These are phyloP conservation scores for Thielaviopsis euricoi DNA, from an alignment of 2,329 filamentous ascomycete genomes.

Conservation along the genomic window DNA sequence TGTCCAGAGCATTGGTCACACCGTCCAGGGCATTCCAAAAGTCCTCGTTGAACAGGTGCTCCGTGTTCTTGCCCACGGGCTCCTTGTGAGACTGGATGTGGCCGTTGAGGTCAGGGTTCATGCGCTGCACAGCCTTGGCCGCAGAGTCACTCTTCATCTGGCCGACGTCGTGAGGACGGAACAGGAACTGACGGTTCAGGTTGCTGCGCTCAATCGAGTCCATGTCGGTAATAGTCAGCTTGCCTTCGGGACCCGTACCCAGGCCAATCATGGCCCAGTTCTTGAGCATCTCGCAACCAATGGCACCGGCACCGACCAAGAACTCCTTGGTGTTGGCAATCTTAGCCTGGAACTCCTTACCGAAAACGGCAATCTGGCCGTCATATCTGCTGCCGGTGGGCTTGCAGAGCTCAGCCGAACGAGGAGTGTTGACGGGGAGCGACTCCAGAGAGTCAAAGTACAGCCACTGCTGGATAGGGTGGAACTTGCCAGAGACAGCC, in stretches of 20 bases:
- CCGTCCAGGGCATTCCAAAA: slow-evolving; percentile 83
- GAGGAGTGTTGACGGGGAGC: slow-evolving; percentile 54
- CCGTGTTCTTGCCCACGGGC: slow-evolving; percentile 79
- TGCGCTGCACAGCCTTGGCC: slow-evolving; percentile 71
- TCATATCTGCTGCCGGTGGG: slow-evolving; percentile 79
- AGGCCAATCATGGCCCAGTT: slow-evolving; percentile 99
- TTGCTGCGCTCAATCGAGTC: slow-evolving; percentile 99
- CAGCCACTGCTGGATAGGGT: slow-evolving; percentile 87
- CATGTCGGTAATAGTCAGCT: slow-evolving; percentile 90
- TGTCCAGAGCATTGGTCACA: slow-evolving; percentile 94
- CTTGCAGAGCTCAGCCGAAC: slow-evolving; percentile 77
- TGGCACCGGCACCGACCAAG: slow-evolving; percentile 88
- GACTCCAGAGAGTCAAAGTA: slow-evolving; percentile 99
- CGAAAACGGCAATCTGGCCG: slow-evolving; percentile 93
- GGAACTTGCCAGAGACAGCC: slow-evolving; percentile 93
- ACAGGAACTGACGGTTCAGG: slow-evolving; percentile 90
- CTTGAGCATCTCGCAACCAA: slow-evolving; percentile 98
- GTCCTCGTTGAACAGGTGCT: slow-evolving; percentile 81
- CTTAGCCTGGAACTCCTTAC: slow-evolving; percentile 85
- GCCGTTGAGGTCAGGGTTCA: slow-evolving; percentile 84
- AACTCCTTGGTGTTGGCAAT: slow-evolving; percentile 82
- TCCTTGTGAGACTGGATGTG: slow-evolving; percentile 80
- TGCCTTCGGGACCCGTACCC: slow-evolving; percentile 71
- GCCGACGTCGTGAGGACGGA: slow-evolving; percentile 84
- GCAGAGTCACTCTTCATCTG: slow-evolving; percentile 94